Conservation (phyloP, 768 basidiomycete species). For the Rhodocollybia butyracea region DNA sequence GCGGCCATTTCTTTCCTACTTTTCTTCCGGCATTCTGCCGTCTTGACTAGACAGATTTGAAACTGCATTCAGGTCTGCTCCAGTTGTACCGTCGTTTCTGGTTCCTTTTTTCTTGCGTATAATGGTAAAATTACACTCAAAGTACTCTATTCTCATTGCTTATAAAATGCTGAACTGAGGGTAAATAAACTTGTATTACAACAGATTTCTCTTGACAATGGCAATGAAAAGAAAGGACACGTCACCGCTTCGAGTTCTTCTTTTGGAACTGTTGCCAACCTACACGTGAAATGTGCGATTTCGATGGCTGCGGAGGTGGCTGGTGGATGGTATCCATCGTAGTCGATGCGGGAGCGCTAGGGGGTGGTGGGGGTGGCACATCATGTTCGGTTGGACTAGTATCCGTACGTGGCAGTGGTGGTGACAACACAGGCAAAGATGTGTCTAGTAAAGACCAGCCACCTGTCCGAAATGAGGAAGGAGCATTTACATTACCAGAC, state of each 20-base stretch:
- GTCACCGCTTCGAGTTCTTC: conserved; percentile 30
- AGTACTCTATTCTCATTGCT: not conserved
- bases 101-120: not conserved
- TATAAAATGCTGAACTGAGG: not conserved
- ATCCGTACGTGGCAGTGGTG: not conserved
- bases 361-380: conserved; percentile 25
- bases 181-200: not conserved
- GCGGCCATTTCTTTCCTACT: conserved; percentile 7
- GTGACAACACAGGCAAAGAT: too few species aligned
- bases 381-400: not conserved
- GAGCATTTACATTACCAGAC: conserved; percentile 18
- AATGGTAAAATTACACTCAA: not conserved
- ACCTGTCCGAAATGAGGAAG: conserved; percentile 54
- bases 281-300: conserved; percentile 34
- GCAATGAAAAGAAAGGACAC: too few species aligned
- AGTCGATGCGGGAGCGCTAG: conserved; percentile 12
- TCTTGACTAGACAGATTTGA: not conserved
- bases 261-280: conserved; percentile 63
- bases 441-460: conserved; percentile 69
- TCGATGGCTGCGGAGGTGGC: conserved; percentile 8
- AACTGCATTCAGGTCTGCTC: not conserved
- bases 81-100: not conserved
- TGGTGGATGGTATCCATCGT: not conserved
- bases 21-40: not conserved
- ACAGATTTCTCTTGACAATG: too few species aligned